A percentile compares a stretch with the other conserved stretches of the same genome.
Conservation (phyloP, 495 filamentous ascomycete species). For the Amphirosellinia nigrospora region DNA sequence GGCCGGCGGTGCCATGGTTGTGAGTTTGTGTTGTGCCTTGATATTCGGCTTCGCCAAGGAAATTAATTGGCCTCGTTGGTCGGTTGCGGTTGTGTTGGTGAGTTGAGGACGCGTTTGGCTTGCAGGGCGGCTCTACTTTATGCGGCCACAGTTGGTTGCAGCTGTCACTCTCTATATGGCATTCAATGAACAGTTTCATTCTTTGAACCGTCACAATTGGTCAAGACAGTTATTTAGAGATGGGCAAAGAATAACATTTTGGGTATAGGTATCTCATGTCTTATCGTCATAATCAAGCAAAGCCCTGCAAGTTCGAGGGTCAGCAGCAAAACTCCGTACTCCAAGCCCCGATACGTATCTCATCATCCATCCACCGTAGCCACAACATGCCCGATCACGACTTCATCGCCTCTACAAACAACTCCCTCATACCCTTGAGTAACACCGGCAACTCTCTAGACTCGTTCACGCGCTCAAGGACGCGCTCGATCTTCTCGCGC, state of each 20-base stretch:
- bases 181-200: background rate
- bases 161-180: background rate
- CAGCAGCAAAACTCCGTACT: conserved; percentile 20
- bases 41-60: background rate
- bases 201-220: background rate
- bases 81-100: background rate
- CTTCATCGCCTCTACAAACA: conserved; percentile 72
- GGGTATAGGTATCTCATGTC: conserved; percentile 27
- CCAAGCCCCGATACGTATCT: conserved; percentile 1
- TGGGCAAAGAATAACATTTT: conserved; percentile 7
- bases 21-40: conserved; percentile 8
- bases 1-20: conserved; percentile 35
- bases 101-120: conserved; percentile 5
- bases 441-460: conserved; percentile 79
- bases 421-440: conserved; percentile 88
- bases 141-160: conserved; percentile 14
- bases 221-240: background rate
- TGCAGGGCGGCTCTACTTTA: background rate
- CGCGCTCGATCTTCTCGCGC: conserved; percentile 69
- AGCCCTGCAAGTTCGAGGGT: background rate
- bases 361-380: background rate
- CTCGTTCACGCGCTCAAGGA: conserved; percentile 81
- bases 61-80: background rate
- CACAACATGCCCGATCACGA: conserved; percentile 32
- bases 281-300: conserved; percentile 16